These are phyloP conservation scores for Ulvella scutata DNA, from an alignment of 139 green algal genomes.

Conservation along the genomic window DNA sequence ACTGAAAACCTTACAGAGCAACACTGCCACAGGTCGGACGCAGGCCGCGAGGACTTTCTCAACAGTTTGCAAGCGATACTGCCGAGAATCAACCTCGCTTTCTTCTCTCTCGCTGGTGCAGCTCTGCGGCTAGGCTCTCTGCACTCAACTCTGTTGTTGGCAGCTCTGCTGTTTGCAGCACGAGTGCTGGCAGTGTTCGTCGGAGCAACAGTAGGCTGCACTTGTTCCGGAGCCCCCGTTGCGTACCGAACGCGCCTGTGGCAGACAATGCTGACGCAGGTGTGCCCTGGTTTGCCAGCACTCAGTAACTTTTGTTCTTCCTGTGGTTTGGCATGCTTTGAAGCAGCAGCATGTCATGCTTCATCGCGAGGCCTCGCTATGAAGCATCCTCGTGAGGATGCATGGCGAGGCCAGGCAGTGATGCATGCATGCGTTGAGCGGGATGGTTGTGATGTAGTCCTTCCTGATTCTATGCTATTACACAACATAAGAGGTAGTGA, in stretches of 20 bases:
- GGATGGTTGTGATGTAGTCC: no score
- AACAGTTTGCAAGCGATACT: slow-evolving; percentile 33
- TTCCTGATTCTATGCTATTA: no score
- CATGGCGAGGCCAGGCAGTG: no score
- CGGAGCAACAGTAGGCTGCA: slow-evolving; percentile 45
- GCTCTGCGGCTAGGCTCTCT: slow-evolving; percentile 49
- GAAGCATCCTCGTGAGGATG: no score
- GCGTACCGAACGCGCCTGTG: slow-evolving; percentile 44
- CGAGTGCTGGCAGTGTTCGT: slow-evolving; percentile 41
- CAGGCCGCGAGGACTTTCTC: slow-evolving; percentile 34
- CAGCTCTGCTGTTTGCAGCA: slow-evolving; percentile 29
- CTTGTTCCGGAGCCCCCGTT: slow-evolving; percentile 12
- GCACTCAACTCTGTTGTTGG: slow-evolving; percentile 34
- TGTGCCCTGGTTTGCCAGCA: slow-evolving; percentile 6
- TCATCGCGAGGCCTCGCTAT: no score
- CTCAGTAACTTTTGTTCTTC: no score
- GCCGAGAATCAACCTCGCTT: slow-evolving; percentile 50
- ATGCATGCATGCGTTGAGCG: no score
- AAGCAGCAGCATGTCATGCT: no score
- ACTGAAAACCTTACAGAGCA: no score
- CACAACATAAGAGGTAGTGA: no score
- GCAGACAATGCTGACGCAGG: slow-evolving; percentile 72
- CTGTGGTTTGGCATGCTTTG: no score
- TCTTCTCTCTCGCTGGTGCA: slow-evolving; percentile 73
- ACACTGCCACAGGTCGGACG: slow-evolving; percentile 16